Base-by-base conservation (phyloP, 768 basidiomycete species). In the Grammothele lineata region DNA sequence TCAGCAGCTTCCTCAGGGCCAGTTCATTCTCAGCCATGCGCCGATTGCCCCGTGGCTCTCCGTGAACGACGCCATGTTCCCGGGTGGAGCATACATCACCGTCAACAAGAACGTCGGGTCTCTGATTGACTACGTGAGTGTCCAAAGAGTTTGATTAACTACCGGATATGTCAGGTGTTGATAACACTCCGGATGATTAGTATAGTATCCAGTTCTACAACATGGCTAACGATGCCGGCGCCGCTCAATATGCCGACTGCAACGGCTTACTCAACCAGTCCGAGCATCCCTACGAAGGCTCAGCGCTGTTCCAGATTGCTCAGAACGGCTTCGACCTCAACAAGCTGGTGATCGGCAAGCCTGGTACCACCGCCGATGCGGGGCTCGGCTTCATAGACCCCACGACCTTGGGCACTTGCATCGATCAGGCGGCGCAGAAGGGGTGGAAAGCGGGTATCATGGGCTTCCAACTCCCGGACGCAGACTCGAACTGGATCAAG, bases 321-420 rank as follows among this genome's bases (percentile, higher is more conserved):
- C 74, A 63, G 49, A 82, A 81, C n/a, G 51, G 51, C 33, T 76
- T 87, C 7, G 62, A 72, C 1, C 57, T 77, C 38, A 61, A 72
- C 59, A 87, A 88, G 64, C 70, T 87, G 42, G 77, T 87, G 50
- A 83, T 88, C 57, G 85, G 84, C 3, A 88, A 88, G 62, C 83
- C 83, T 4, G 61, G 67, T 12, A 57, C 57, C 40, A 19, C 50
- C 3, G 62, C 42, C 5, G 65, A 60, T 23, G 72, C 76, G 2
- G 51, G 49, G 23, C 69, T 66, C 42, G 61, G 59, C 24, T 72
- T 66, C 54, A 65, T 72, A 55, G 50, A 48, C 36, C 50, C 65
- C 3, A 45, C 50, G 10, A 54, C 55, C 11, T 51, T 72, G n/a
- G 53, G 54, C 11, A 46, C 38, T 9, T 72, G 70, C 51, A 60